Evolutionary conservation across 257 asterid species (phyloP), one percentile per base, ranked within the genome.

Genomic region (Anisodus acutangulus): DNA sequence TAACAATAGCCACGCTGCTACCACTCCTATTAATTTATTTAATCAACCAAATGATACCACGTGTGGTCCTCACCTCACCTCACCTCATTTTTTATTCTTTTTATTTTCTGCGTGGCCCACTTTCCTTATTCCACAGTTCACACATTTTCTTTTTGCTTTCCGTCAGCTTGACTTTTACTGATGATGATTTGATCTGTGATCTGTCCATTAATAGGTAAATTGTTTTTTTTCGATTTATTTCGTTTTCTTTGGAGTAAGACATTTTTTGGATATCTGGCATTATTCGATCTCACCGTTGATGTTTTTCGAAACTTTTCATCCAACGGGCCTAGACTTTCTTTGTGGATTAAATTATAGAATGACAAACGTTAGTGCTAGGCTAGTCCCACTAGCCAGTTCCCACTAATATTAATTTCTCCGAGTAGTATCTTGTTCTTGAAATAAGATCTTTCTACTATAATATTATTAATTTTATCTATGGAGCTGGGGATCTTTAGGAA

Each of bases 161-260:
- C 26, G 17, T 26, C 43, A 5, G 4, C n/a, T 10, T 31, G 43
- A 10, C 71, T 39, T 11, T 64, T 41, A 41, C 5, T 41, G 45
- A 4, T 41, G 13, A 49, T 60, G 67, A 60, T 60, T 60, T 60
- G 35, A 8, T 19, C 0, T 60, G 67, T 60, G 35, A 8, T 19
- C 0, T 60, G 67, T 60, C 17, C 17, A 66, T 66, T 31, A 12
- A 10, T 31, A 0, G 71, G 9, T 35, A 31, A 11, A 45, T 22
- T 49, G 5, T 19, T 49, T 22, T 2, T 2, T 47, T 47, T 74
- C 10, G 8, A 39, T 19, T 13, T 31, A 4, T 64, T 22, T 49
- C 59, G 16, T 74, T 74, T 74, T 74, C 60, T 62, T 19, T 62
- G 39, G 68, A 62, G 39, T 19, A 19, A 62, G 68, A 62, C 39